Percentiles rank a stretch among this genome's conserved stretches.
Conservation (phyloP, 176 grass and related monocot genomes). For the Elaeis guineensis region DNA sequence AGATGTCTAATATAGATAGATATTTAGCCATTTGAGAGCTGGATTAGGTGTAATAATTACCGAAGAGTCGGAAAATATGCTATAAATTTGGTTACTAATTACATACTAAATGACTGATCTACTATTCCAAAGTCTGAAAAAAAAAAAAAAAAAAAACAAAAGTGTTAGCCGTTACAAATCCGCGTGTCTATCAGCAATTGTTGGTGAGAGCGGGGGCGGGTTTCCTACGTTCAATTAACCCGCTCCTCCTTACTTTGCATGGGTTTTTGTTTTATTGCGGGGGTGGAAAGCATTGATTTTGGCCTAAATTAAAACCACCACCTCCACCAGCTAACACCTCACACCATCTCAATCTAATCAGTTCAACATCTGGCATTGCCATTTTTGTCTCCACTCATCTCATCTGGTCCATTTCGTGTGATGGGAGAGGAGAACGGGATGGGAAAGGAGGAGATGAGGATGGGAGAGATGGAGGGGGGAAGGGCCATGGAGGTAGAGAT, state of each 20-base stretch:
- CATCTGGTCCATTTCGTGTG: background rate
- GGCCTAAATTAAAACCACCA: too few species aligned
- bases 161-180: conserved; percentile 16
- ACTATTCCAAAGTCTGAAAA: too few species aligned
- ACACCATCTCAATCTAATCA: background rate
- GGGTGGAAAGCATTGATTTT: too few species aligned
- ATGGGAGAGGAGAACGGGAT: conserved; percentile 31
- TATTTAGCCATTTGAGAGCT: too few species aligned
- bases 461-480: background rate
- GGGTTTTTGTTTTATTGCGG: background rate
- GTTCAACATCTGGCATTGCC: background rate
- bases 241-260: background rate
- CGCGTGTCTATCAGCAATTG: background rate
- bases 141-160: background rate
- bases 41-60: too few species aligned
- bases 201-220: too few species aligned
- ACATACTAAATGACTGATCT: too few species aligned
- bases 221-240: background rate
- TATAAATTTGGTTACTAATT: background rate
- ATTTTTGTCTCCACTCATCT: background rate
- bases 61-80: background rate
- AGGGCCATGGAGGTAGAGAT: too few species aligned
- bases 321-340: too few species aligned
- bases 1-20: too few species aligned
- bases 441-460: conserved; percentile 12